These are phyloP conservation scores for Diplosphaera chodatii DNA, from an alignment of 139 green algal genomes.

Conservation along the genomic window DNA sequence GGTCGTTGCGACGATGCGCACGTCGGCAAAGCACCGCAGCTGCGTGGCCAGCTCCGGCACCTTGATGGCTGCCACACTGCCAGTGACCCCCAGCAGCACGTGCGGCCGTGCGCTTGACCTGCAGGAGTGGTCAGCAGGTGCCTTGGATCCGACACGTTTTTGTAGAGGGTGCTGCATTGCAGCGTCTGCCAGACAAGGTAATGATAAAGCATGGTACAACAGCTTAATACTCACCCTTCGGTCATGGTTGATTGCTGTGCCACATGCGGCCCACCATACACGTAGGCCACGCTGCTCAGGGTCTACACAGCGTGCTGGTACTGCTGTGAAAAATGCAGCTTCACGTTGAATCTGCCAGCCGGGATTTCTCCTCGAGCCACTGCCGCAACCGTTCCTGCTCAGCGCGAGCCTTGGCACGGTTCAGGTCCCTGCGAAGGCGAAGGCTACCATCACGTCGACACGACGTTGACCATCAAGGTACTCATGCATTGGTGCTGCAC, in stretches of 20 bases:
- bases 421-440: conserved; percentile 4
- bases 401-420: conserved; percentile 16
- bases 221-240: background rate
- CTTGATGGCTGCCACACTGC: conserved; percentile 76
- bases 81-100: conserved; percentile 55
- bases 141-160: too few relatives aligned
- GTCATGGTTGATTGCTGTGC: background rate
- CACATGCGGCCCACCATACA: background rate
- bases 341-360: background rate
- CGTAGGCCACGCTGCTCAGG: too few relatives aligned
- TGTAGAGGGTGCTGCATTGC: too few relatives aligned
- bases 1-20: conserved; percentile 48
- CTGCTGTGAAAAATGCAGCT: too few relatives aligned
- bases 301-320: too few relatives aligned
- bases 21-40: conserved; percentile 41
- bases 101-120: conserved; percentile 10
- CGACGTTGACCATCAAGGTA: too few relatives aligned
- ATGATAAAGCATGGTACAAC: too few relatives aligned
- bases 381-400: conserved; percentile 16
- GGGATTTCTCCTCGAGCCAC: conserved; percentile 14
- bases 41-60: conserved; percentile 29
- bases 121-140: too few relatives aligned
- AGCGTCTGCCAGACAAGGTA: too few relatives aligned
- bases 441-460: too few relatives aligned
- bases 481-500: too few relatives aligned